phyloP scores from a whole-genome alignment of 805 yeast species.

The Ogataea allantospora region DNA sequence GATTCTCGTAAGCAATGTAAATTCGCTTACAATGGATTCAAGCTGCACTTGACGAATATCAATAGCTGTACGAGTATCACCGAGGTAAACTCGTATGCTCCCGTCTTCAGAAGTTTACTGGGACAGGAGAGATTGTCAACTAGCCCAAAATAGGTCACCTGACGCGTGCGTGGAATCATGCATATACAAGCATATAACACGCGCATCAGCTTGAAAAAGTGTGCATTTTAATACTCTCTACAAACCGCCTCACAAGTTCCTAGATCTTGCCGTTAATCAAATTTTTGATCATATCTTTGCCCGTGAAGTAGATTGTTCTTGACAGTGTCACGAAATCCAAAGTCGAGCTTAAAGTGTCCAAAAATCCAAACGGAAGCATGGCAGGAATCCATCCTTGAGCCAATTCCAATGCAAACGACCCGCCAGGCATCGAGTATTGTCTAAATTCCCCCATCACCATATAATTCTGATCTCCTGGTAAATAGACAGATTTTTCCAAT shows the following conservation, averaged over 20 bases:
- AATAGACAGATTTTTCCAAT: conserved; percentile 64
- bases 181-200: too few species aligned
- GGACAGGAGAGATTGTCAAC: too few species aligned
- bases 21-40: too few species aligned
- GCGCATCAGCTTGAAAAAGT: too few species aligned
- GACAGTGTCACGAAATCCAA: conserved; percentile 68
- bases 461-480: conserved; percentile 86
- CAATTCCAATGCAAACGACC: conserved; percentile 84
- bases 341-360: conserved; percentile 77
- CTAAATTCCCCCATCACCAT: conserved; percentile 68
- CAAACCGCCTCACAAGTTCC: neutral
- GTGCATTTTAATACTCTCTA: too few species aligned
- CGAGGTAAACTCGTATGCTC: too few species aligned
- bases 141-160: too few species aligned
- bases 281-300: conserved; percentile 70
- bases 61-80: too few species aligned
- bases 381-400: conserved; percentile 99
- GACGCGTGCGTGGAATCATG: neutral
- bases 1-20: too few species aligned
- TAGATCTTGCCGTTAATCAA: conserved; percentile 70
- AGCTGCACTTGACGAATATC: too few species aligned
- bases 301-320: conserved; percentile 75
- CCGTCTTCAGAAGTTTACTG: too few species aligned
- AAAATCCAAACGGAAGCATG: conserved; percentile 94
- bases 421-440: conserved; percentile 84